These are phyloP conservation scores for Aquilaria agallochum DNA, from an alignment of 441 rosid genomes.

Conservation along the genomic window DNA sequence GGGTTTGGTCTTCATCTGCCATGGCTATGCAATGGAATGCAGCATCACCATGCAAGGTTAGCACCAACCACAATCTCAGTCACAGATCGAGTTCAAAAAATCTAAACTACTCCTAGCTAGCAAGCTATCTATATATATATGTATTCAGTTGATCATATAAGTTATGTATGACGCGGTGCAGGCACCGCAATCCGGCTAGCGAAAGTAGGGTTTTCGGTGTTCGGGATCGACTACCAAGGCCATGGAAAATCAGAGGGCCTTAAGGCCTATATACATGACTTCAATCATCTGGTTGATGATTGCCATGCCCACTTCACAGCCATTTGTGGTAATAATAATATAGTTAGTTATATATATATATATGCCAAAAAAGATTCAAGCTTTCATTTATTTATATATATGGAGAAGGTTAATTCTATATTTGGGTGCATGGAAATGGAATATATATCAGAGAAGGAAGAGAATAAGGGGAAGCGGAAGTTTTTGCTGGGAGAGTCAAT, in stretches of 20 bases:
- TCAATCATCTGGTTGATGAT: conserved; percentile 43
- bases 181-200: conserved; percentile 72
- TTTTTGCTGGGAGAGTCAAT: conserved; percentile 78
- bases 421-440: neutral
- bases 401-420: neutral
- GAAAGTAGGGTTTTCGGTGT: conserved; percentile 51
- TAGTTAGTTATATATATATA: neutral
- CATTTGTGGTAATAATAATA: conserved; percentile 25
- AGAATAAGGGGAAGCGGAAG: conserved; percentile 58
- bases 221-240: conserved; percentile 79
- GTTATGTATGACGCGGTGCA: conserved; percentile 21
- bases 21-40: conserved; percentile 90
- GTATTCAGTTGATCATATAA: neutral
- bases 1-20: conserved; percentile 69
- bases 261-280: conserved; percentile 34
- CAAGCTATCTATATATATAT: neutral
- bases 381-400: neutral
- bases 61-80: neutral
- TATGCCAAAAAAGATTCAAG: neutral
- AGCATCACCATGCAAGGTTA: conserved; percentile 90
- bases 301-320: conserved; percentile 33
- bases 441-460: conserved; percentile 37
- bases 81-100: neutral
- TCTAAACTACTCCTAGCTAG: neutral
- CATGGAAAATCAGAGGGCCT: conserved; percentile 79